phyloP scores from a whole-genome alignment of 345 rosid genomes.

The Eucalyptus curtisii region DNA sequence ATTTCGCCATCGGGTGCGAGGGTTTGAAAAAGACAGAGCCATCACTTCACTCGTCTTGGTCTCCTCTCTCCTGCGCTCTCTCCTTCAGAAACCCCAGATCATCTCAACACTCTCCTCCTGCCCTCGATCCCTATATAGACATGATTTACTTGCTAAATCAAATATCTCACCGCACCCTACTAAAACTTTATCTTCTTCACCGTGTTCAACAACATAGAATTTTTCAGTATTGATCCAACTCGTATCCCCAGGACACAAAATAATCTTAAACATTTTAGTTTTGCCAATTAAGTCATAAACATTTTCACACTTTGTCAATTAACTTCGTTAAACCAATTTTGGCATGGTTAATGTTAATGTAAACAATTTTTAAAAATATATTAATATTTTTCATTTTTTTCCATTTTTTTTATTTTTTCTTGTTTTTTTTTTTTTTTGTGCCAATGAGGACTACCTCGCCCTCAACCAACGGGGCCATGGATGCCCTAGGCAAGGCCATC shows the following conservation, averaged over 20 bases:
- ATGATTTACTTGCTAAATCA: not conserved
- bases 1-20: not conserved
- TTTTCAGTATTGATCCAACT: not conserved
- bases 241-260: not conserved
- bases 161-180: not conserved
- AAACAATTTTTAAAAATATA: not conserved
- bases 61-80: not conserved
- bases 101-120: not conserved
- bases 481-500: no score
- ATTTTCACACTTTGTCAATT: no score
- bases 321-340: no score
- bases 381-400: no score
- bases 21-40: not conserved
- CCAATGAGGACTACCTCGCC: rapidly evolving
- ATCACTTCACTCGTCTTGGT: not conserved
- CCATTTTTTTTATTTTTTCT: no score
- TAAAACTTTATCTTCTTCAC: not conserved
- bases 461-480: no score
- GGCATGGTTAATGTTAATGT: no score
- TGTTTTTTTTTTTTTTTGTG: no score
- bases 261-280: no score
- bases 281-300: no score
- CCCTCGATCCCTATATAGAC: not conserved
- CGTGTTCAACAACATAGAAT: slow-evolving; percentile 6
- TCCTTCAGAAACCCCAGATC: not conserved